A percentile compares a stretch with the other conserved stretches of the same genome.
Conservation (phyloP, 768 basidiomycete genomes). For the Mycena capillaripes region DNA sequence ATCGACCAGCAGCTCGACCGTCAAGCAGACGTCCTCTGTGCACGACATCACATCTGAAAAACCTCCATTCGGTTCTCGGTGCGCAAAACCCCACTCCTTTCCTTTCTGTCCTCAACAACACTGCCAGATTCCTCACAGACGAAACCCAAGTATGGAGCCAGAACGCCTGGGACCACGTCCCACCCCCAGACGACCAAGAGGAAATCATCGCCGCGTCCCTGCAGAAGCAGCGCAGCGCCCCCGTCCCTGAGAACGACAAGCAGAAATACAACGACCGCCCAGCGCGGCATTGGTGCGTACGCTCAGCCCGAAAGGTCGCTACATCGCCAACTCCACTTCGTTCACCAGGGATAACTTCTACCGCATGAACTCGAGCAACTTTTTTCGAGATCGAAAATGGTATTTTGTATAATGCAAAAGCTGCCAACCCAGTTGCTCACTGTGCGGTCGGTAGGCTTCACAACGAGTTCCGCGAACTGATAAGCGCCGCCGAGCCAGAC, state of each 20-base stretch:
- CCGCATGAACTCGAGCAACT: conserved; percentile 85
- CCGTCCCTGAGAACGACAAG: conserved; percentile 83
- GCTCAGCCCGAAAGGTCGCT: background rate
- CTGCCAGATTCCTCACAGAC: conserved; percentile 74
- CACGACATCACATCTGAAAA: conserved; percentile 67
- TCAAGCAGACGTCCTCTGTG: conserved; percentile 73
- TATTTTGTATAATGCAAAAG: conserved; percentile 47
- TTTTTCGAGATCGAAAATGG: conserved; percentile 97
- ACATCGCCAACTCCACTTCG: conserved; percentile 35
- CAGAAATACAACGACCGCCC: conserved; percentile 80
- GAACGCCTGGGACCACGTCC: conserved; percentile 94
- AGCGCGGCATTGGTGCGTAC: conserved; percentile 75
- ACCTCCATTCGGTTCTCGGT: conserved; percentile 84
- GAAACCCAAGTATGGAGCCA: conserved; percentile 85
- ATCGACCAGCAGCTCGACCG: conserved; percentile 5
- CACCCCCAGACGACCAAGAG: conserved; percentile 84
- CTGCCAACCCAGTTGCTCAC: no score
- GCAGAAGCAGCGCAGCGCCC: conserved; percentile 75
- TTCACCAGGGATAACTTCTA: conserved; percentile 93
- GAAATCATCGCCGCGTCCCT: conserved; percentile 80
- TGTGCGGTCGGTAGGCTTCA: conserved; percentile 72
- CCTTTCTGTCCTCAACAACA: conserved; percentile 12
- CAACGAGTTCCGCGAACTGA: conserved; percentile 94
- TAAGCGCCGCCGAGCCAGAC: conserved; percentile 74
- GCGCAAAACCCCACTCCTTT: conserved; percentile 27